Evolutionary conservation across 805 yeast species (phyloP).

Genomic region (Pichia thaimueangensis): DNA sequence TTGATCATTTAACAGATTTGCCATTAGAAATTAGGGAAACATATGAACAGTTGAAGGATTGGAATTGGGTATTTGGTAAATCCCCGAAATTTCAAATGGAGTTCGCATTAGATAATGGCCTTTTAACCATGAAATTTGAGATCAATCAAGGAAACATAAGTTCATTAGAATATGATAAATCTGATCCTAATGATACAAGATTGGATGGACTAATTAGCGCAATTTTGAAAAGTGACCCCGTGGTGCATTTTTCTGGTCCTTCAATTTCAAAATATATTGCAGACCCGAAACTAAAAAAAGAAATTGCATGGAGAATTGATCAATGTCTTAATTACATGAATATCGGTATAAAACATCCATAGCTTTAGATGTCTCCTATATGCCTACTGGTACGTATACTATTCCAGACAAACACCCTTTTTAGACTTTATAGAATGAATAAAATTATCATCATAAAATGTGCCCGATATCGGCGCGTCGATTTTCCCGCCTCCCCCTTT

Average conservation of each 20-base stretch:
- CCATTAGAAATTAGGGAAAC: conserved; percentile 36
- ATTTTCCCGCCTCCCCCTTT: no score
- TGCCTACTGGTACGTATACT: no score
- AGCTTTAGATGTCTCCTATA: no score
- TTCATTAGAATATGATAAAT: conserved; percentile 11
- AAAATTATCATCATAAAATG: no score
- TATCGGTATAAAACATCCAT: no score
- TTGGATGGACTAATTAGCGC: conserved; percentile 13
- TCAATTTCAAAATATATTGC: conserved; percentile 12
- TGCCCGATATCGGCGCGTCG: no score
- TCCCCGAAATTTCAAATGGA: conserved; percentile 70
- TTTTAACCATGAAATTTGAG: conserved; percentile 27
- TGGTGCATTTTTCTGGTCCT: conserved; percentile 19
- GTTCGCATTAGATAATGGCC: conserved; percentile 36
- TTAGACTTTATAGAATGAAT: no score
- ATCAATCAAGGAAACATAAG: conserved; percentile 46
- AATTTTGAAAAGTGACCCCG: conserved; percentile 5
- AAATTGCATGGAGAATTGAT: conserved; percentile 27
- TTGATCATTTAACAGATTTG: conserved; percentile 22
- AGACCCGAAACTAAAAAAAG: conserved; percentile 12
- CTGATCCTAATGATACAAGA: conserved; percentile 9
- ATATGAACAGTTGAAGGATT: conserved; percentile 39
- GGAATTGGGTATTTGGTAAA: conserved; percentile 72
- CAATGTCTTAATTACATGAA: conserved; percentile 14
- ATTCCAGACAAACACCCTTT: no score